Evolutionary conservation across 257 asterid species (phyloP).

Genomic region (Gentiana macrophylla): DNA sequence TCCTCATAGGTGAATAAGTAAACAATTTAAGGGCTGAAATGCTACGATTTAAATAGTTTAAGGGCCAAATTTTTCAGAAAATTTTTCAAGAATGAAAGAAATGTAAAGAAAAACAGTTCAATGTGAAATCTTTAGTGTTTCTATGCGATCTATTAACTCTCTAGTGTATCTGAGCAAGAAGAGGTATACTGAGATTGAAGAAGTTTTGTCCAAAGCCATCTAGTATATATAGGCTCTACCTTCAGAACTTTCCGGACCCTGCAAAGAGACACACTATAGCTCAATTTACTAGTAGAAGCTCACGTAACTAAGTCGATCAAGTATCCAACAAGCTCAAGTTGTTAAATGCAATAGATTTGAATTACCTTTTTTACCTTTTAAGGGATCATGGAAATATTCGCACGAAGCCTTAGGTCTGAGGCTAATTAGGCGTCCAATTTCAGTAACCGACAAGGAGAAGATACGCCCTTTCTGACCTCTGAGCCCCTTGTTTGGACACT

Average conservation of each 20-base stretch:
- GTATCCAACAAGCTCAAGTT: too few species aligned
- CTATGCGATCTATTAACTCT: background rate
- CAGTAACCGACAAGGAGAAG: slow-evolving; percentile 73
- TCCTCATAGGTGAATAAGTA: too few species aligned
- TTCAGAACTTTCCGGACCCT: slow-evolving; percentile 86
- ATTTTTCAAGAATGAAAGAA: slow-evolving; percentile 33
- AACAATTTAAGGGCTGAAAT: too few species aligned
- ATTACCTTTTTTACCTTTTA: slow-evolving; percentile 65
- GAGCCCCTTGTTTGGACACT: too few species aligned
- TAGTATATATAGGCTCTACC: slow-evolving; percentile 79
- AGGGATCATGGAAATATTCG: slow-evolving; percentile 91
- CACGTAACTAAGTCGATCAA: too few species aligned
- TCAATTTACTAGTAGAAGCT: background rate
- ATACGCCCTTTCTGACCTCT: too few species aligned
- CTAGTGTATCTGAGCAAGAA: slow-evolving; percentile 7
- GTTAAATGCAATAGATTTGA: too few species aligned
- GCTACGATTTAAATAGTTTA: slow-evolving; percentile 51
- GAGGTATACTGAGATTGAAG: slow-evolving; percentile 66
- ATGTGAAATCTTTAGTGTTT: background rate
- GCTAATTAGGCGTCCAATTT: slow-evolving; percentile 69
- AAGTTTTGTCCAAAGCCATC: slow-evolving; percentile 93
- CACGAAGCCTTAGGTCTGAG: slow-evolving; percentile 74
- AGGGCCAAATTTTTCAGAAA: slow-evolving; percentile 72
- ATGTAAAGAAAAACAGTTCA: slow-evolving; percentile 6
- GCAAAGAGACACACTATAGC: slow-evolving; percentile 11